Percentiles rank a stretch among this genome's conserved stretches.
phyloP scores from a whole-genome alignment of 192 early-diverging fungal genomes.

The Spinellus fusiger region DNA sequence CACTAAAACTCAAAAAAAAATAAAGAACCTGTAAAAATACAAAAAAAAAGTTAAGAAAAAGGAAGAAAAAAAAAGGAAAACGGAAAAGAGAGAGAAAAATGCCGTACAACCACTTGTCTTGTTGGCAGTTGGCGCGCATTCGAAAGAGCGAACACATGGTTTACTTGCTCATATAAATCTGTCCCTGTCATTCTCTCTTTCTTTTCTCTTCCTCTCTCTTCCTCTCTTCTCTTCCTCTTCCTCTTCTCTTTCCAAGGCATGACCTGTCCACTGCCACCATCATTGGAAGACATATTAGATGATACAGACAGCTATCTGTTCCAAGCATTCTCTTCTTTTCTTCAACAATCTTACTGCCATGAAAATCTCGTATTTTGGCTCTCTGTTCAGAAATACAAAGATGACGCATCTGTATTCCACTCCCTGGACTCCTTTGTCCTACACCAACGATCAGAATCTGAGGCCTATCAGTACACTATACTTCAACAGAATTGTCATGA shows the following conservation, averaged over 20 bases:
- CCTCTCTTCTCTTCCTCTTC: slow-evolving; percentile 1
- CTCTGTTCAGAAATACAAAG: slow-evolving; percentile 28
- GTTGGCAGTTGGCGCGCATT: too few relatives aligned
- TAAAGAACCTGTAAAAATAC: too few relatives aligned
- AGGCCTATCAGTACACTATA: too few relatives aligned
- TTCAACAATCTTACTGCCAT: slow-evolving; percentile 18
- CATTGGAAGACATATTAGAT: neutral
- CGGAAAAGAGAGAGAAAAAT: too few relatives aligned
- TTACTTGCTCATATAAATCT: neutral
- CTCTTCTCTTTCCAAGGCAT: neutral
- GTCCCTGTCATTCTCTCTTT: neutral
- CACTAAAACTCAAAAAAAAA: too few relatives aligned
- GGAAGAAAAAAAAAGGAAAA: too few relatives aligned
- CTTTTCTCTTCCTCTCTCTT: slow-evolving; percentile 5
- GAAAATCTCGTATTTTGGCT: slow-evolving; percentile 38
- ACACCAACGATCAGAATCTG: too few relatives aligned
- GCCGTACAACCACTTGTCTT: too few relatives aligned
- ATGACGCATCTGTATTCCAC: neutral
- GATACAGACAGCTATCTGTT: neutral
- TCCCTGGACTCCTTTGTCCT: neutral
- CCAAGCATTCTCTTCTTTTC: neutral
- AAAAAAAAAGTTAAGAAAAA: too few relatives aligned
- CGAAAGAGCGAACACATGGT: neutral
- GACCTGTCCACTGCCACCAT: neutral
- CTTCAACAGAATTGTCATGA: neutral